A percentile compares a stretch with the other conserved stretches of the same genome.
These are phyloP conservation scores for Plasmopara viticola DNA, from an alignment of 352 stramenopile genomes.

Conservation along the genomic window DNA sequence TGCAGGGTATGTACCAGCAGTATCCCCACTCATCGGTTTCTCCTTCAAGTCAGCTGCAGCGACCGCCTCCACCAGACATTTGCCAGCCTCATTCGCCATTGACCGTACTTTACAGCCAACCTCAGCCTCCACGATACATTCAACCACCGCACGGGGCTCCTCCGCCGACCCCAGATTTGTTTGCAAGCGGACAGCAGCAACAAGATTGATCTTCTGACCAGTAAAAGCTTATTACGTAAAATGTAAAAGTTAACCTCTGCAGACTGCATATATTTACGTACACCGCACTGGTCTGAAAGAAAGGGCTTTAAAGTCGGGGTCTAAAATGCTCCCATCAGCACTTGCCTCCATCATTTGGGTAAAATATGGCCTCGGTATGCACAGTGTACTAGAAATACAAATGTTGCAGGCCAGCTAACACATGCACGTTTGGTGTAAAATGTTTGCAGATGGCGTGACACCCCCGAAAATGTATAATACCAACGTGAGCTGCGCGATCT, in stretches of 20 bases:
- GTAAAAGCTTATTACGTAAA: background rate
- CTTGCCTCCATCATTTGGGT: conserved; percentile 57
- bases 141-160: conserved; percentile 10
- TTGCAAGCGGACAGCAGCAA: conserved; percentile 24
- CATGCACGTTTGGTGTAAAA: background rate
- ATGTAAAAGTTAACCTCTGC: background rate
- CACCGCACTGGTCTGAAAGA: no score
- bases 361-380: conserved; percentile 77
- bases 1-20: conserved; percentile 25
- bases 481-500: conserved; percentile 62
- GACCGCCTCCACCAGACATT: conserved; percentile 9
- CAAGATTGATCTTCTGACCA: conserved; percentile 33
- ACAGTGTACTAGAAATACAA: background rate
- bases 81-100: conserved; percentile 6
- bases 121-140: conserved; percentile 11
- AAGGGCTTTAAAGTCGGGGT: no score
- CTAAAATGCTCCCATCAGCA: conserved; percentile 11
- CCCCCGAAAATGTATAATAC: conserved; percentile 71
- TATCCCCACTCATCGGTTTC: conserved; percentile 14
- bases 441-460: conserved; percentile 36
- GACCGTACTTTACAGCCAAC: conserved; percentile 6
- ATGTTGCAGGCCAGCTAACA: background rate
- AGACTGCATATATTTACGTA: no score
- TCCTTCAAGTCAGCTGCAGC: conserved; percentile 16
- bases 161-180: conserved; percentile 12